A percentile compares a stretch with the other conserved stretches of the same genome.
Conservation (phyloP, 306 rosid species). For the Parietaria judaica region DNA sequence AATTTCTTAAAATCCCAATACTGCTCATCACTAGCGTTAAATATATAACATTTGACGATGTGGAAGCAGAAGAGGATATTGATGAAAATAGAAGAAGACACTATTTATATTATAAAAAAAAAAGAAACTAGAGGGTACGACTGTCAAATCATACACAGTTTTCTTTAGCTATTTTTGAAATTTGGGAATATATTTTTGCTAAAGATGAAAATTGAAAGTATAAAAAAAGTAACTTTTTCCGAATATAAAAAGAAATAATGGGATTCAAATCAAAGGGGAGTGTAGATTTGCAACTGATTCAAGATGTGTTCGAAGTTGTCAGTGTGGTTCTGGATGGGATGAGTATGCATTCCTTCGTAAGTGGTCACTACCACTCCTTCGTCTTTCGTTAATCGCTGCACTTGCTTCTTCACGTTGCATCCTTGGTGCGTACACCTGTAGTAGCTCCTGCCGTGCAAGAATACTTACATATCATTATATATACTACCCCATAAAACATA, state of each 20-base stretch:
- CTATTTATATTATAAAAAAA: too few relatives aligned
- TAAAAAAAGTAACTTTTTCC: too few relatives aligned
- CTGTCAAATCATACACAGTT: too few relatives aligned
- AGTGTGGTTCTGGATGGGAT: slow-evolving; percentile 62
- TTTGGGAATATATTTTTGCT: too few relatives aligned
- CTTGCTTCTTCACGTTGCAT: slow-evolving; percentile 93
- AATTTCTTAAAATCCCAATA: too few relatives aligned
- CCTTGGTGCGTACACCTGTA: slow-evolving; percentile 82
- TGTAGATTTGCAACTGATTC: slow-evolving; percentile 79
- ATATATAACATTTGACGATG: too few relatives aligned
- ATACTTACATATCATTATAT: not conserved
- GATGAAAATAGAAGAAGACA: too few relatives aligned
- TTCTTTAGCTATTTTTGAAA: too few relatives aligned
- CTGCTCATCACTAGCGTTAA: too few relatives aligned
- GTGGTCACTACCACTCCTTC: slow-evolving; percentile 86
- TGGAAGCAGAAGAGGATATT: too few relatives aligned
- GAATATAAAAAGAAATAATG: not conserved
- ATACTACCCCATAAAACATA: not conserved
- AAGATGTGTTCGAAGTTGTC: slow-evolving; percentile 83
- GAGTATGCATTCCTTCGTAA: slow-evolving; percentile 81
- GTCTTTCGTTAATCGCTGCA: slow-evolving; percentile 69
- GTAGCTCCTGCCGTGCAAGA: slow-evolving; percentile 47
- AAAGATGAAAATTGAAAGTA: too few relatives aligned
- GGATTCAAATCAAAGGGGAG: slow-evolving; percentile 44
- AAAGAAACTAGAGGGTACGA: too few relatives aligned